Percentiles rank a stretch among this genome's conserved stretches.
phyloP scores from a whole-genome alignment of 139 green algal genomes.

The Ettlia oleoabundans region DNA sequence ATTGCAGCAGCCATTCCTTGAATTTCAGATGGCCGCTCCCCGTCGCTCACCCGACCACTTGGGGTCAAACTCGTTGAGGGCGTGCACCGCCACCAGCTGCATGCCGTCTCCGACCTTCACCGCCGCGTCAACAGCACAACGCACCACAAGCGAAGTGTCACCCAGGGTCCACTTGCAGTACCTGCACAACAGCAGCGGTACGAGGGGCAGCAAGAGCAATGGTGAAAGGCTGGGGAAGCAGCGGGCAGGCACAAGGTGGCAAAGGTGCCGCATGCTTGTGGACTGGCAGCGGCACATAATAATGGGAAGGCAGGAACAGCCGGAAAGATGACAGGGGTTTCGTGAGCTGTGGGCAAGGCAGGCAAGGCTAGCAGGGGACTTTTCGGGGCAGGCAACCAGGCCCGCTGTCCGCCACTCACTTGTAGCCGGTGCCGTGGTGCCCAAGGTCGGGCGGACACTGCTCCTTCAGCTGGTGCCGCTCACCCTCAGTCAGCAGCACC shows the following conservation, averaged over 20 bases:
- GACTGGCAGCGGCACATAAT: neutral
- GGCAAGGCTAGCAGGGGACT: too few species aligned
- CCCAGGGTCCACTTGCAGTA: slow-evolving; percentile 89
- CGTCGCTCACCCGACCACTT: slow-evolving; percentile 49
- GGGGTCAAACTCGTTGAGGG: slow-evolving; percentile 97
- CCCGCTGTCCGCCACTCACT: too few species aligned
- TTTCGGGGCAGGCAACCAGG: too few species aligned
- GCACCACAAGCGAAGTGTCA: slow-evolving; percentile 81
- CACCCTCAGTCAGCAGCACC: neutral
- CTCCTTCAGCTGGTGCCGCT: neutral
- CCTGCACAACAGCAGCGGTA: slow-evolving; percentile 52
- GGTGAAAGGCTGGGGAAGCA: neutral
- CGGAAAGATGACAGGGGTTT: too few species aligned
- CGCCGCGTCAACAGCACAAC: slow-evolving; percentile 92
- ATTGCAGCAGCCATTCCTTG: too few species aligned
- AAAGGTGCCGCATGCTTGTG: too few species aligned
- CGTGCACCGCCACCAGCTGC: slow-evolving; percentile 87
- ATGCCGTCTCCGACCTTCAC: slow-evolving; percentile 59
- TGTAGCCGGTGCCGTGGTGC: neutral
- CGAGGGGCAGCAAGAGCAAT: neutral
- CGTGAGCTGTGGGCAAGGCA: too few species aligned
- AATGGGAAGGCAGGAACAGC: too few species aligned
- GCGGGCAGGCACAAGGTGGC: too few species aligned
- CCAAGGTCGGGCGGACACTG: neutral
- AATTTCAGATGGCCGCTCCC: too few species aligned